Evolutionary conservation across 2,329 filamentous ascomycete genomes (phyloP).

Genomic region (Fusarium sp.): DNA sequence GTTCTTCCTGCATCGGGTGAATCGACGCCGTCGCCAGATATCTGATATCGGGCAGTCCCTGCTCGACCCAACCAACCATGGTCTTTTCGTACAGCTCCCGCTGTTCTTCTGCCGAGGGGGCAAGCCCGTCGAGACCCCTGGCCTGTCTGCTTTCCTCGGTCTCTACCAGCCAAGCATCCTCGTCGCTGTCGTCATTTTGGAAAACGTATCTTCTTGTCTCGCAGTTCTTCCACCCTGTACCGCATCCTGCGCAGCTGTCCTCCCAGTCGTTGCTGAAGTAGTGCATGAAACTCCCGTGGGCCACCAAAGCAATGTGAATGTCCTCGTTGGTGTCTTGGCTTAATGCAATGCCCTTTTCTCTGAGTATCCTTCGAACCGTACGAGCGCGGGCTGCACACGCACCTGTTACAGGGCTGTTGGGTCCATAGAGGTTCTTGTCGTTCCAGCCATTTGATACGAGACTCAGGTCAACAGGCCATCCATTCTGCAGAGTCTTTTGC

Average conservation of each 20-base stretch:
- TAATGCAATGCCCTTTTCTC: slow-evolving; percentile 19
- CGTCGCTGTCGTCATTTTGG: slow-evolving; percentile 19
- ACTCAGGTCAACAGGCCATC: slow-evolving; percentile 35
- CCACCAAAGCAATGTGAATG: slow-evolving; percentile 34
- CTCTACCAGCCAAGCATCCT: slow-evolving; percentile 37
- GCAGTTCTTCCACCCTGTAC: slow-evolving; percentile 37
- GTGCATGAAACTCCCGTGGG: slow-evolving; percentile 38
- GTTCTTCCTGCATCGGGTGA: slow-evolving; percentile 6
- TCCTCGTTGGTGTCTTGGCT: slow-evolving; percentile 16
- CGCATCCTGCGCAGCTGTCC: slow-evolving; percentile 15
- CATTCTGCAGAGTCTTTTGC: slow-evolving; percentile 1
- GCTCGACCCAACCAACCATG: slow-evolving; percentile 34
- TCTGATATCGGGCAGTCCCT: slow-evolving; percentile 35
- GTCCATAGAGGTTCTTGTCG: slow-evolving; percentile 31
- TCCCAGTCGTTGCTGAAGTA: slow-evolving; percentile 43
- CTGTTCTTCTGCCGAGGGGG: slow-evolving; percentile 29
- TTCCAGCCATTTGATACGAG: slow-evolving; percentile 25
- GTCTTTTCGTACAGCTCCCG: slow-evolving; percentile 24
- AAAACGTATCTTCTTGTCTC: slow-evolving; percentile 37
- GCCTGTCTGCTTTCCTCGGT: slow-evolving; percentile 27
- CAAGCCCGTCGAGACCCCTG: slow-evolving; percentile 18
- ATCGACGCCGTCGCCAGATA: slow-evolving; percentile 24
- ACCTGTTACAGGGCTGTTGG: slow-evolving; percentile 34
- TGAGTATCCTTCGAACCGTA: slow-evolving; percentile 30
- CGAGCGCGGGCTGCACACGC: slow-evolving; percentile 30